Percentiles rank a stretch among this genome's conserved stretches.
phyloP scores from a whole-genome alignment of 2,329 filamentous ascomycete species.

The Botrytis fragariae region DNA sequence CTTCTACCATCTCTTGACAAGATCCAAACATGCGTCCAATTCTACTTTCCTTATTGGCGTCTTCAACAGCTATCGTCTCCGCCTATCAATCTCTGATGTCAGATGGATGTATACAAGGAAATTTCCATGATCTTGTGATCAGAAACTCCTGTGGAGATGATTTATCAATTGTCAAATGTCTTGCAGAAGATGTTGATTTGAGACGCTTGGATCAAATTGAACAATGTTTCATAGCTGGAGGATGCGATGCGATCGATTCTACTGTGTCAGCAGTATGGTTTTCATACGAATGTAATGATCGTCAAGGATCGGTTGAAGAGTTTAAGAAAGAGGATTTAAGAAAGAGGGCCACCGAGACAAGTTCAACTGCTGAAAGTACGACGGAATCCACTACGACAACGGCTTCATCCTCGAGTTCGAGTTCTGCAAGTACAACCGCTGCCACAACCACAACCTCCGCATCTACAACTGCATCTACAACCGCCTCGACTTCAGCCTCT shows the following conservation, averaged over 20 bases:
- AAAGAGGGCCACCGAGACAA: conserved; percentile 21
- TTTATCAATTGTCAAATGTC: conserved; percentile 28
- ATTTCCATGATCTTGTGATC: conserved; percentile 27
- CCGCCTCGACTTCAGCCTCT: not conserved
- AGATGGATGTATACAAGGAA: conserved; percentile 24
- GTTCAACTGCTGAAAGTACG: not conserved
- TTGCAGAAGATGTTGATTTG: conserved; percentile 24
- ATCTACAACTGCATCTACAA: not conserved
- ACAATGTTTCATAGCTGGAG: conserved; percentile 29
- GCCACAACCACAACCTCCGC: not conserved
- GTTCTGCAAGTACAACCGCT: conserved; percentile 1
- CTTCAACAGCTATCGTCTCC: conserved; percentile 25
- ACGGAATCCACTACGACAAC: not conserved
- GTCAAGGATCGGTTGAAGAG: conserved; percentile 5
- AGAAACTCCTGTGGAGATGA: conserved; percentile 29
- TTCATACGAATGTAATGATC: conserved; percentile 24
- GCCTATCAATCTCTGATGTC: conserved; percentile 16
- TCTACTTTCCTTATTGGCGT: conserved; percentile 19
- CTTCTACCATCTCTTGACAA: not conserved
- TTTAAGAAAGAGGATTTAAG: conserved; percentile 26
- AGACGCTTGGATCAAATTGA: conserved; percentile 27
- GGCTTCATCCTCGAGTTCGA: not conserved
- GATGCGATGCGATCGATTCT: conserved; percentile 30
- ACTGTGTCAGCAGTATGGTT: conserved; percentile 28
- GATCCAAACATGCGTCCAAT: conserved; percentile 28